These are phyloP conservation scores for Digitaria exilis DNA, from an alignment of 202 grass and related monocot species.

Conservation along the genomic window DNA sequence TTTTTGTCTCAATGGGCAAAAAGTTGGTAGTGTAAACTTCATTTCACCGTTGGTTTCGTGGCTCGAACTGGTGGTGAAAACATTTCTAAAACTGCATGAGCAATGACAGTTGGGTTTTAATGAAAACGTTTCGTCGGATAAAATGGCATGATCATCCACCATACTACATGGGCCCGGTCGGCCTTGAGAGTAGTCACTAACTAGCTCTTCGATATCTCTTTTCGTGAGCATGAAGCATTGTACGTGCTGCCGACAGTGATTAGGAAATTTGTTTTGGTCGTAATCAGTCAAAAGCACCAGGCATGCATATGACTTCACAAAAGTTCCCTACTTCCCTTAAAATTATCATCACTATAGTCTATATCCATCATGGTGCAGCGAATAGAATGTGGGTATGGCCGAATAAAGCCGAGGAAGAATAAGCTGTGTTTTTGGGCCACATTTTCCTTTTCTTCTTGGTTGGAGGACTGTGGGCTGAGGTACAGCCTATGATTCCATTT, in stretches of 20 bases:
- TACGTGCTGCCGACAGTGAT: neutral
- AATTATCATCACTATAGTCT: too few relatives aligned
- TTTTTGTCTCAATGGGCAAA: too few relatives aligned
- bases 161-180: neutral
- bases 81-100: too few relatives aligned
- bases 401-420: neutral
- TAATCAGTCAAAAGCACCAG: neutral
- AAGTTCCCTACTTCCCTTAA: too few relatives aligned
- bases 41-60: too few relatives aligned
- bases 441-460: neutral
- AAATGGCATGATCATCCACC: neutral
- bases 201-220: neutral
- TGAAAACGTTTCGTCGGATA: neutral
- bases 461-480: neutral
- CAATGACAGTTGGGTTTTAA: too few relatives aligned
- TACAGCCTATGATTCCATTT: neutral
- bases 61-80: too few relatives aligned
- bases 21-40: too few relatives aligned
- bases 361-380: too few relatives aligned
- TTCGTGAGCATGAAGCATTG: neutral
- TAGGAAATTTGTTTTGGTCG: neutral
- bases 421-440: neutral
- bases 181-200: neutral
- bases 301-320: neutral
- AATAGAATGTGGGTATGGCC: too few relatives aligned